A percentile compares a stretch with the other conserved stretches of the same genome.
Conservation (phyloP, 2,329 filamentous ascomycete genomes). For the Microdochium trichocladiopsis region DNA sequence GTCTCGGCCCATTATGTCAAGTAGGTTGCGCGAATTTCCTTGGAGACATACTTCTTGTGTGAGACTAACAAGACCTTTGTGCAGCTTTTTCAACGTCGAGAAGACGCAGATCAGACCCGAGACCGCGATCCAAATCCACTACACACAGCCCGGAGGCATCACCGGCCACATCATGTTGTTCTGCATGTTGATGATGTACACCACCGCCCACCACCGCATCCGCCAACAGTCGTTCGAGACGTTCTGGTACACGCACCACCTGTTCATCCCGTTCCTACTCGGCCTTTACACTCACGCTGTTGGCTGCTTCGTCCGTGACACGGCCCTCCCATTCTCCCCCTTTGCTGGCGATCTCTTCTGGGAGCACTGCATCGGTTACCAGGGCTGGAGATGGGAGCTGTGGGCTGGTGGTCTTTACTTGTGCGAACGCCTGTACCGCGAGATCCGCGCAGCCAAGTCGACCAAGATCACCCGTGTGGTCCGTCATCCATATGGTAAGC, state of each 20-base stretch:
- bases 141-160: slow-evolving; percentile 79
- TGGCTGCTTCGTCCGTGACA: slow-evolving; percentile 93
- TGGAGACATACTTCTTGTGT: slow-evolving; percentile 1
- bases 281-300: slow-evolving; percentile 93
- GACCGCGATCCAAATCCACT: slow-evolving; percentile 85
- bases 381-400: slow-evolving; percentile 96
- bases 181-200: slow-evolving; percentile 99
- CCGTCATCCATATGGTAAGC: slow-evolving; percentile 83
- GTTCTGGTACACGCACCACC: slow-evolving; percentile 98
- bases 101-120: slow-evolving; percentile 72
- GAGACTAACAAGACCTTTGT: slow-evolving; percentile 14
- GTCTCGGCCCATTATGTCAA: slow-evolving; percentile 87
- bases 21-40: slow-evolving; percentile 37
- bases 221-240: slow-evolving; percentile 96
- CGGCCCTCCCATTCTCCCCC: slow-evolving; percentile 63
- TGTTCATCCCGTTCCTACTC: slow-evolving; percentile 94
- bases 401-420: slow-evolving; percentile 81
- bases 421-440: slow-evolving; percentile 81
- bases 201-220: slow-evolving; percentile 86
- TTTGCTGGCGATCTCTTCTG: slow-evolving; percentile 80
- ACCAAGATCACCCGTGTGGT: slow-evolving; percentile 93
- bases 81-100: slow-evolving; percentile 91
- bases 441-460: slow-evolving; percentile 73
- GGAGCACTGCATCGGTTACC: slow-evolving; percentile 88
- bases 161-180: slow-evolving; percentile 97